Percentiles rank a stretch among this genome's conserved stretches.
phyloP scores from a whole-genome alignment of 371 early-diverging fungal genomes.

The Haplosporangium sp. region DNA sequence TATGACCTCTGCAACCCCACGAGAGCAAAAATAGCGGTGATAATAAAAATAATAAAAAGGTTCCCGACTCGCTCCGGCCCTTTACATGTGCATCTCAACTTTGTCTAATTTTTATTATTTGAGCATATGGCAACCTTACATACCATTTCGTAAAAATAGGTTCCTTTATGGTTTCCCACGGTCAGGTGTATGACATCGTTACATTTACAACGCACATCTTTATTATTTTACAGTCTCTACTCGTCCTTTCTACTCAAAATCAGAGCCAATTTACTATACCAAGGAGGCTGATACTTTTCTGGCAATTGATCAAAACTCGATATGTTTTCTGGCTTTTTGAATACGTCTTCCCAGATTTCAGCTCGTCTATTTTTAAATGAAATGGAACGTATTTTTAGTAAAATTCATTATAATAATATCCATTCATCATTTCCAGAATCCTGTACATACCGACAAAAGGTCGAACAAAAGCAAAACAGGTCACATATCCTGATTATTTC shows the following conservation, averaged over 20 bases:
- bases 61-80: constrained; percentile 1
- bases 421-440: neutral
- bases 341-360: neutral
- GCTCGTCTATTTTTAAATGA: neutral
- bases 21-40: neutral
- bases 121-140: neutral
- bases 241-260: constrained; percentile 21
- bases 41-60: neutral
- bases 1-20: neutral
- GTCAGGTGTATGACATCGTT: neutral
- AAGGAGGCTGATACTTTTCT: constrained; percentile 15
- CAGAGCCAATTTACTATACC: constrained; percentile 25
- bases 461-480: constrained; percentile 34
- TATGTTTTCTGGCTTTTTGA: neutral
- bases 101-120: neutral
- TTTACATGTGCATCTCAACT: neutral
- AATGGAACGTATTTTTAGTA: too few species aligned
- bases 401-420: too few species aligned
- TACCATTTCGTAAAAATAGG: neutral
- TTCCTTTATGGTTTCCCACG: constrained; percentile 1
- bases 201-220: too few species aligned
- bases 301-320: constrained; percentile 34
- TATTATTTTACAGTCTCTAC: neutral
- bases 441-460: constrained; percentile 17
- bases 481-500: constrained; percentile 22